Conservation (phyloP, 495 filamentous ascomycete genomes). For the Mytilinidion resinicola region DNA sequence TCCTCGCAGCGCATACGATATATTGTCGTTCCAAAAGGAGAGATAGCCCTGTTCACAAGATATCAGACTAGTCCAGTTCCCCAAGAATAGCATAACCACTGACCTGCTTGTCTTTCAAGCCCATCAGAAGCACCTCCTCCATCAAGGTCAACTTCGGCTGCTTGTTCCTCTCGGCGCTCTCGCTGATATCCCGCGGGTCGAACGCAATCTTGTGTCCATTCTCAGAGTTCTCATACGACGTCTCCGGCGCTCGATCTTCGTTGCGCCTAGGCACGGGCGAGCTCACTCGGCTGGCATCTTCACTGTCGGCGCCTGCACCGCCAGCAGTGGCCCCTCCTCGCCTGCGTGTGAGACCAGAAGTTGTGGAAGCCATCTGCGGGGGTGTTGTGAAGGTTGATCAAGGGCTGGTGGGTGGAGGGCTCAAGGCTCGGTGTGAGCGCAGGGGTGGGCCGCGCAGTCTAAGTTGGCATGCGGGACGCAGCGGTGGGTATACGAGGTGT, state of each 20-base stretch:
- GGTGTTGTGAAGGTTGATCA: conserved; percentile 13
- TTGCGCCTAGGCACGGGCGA: conserved; percentile 59
- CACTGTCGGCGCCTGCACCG: conserved; percentile 51
- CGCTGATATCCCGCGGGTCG: conserved; percentile 93
- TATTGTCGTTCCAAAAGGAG: conserved; percentile 99
- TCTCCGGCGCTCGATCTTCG: conserved; percentile 69
- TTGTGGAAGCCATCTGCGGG: conserved; percentile 19
- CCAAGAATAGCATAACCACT: conserved; percentile 9
- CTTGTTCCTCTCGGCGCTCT: conserved; percentile 92
- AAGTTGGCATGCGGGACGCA: conserved; percentile 16
- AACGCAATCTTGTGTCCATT: conserved; percentile 99
- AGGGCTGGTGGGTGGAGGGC: conserved; percentile 16
- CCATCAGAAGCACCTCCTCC: conserved; percentile 93
- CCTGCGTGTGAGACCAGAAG: conserved; percentile 64
- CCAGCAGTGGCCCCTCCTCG: conserved; percentile 60
- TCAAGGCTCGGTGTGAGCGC: conserved; percentile 14
- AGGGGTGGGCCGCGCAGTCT: conserved; percentile 12
- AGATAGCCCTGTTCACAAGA: conserved; percentile 68
- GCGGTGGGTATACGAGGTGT: background rate
- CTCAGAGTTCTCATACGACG: conserved; percentile 84
- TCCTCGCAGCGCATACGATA: conserved; percentile 92
- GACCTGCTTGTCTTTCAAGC: conserved; percentile 98
- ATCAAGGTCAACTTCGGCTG: conserved; percentile 97
- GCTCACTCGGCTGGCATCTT: conserved; percentile 56
- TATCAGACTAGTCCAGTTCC: background rate